Base-by-base conservation (phyloP, 2,329 filamentous ascomycete species). In the Cladophialophora bantiana region DNA sequence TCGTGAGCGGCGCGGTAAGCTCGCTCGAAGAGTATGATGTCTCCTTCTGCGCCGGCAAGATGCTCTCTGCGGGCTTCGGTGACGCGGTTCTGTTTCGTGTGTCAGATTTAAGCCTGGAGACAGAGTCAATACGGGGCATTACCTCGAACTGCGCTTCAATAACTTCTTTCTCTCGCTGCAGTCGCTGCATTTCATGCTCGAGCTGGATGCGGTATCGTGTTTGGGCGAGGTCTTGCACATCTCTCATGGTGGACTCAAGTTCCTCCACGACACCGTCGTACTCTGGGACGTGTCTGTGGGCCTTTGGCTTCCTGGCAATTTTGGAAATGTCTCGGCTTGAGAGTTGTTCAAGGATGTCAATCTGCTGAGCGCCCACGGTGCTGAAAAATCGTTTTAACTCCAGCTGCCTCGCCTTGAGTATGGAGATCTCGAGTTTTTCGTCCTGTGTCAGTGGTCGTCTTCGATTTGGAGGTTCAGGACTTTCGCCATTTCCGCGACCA, bases 301-400 rank as follows among this genome's bases (percentile, higher is more conserved):
- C 76, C 53, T 78, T 78, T 61, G 79, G 78, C 58, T 82, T 80
- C 35, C 76, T 77, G 32, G 77, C 73, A 48, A 82, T 71, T 53
- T 74, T 77, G 62, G 75, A 70, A 67, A 81, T 75, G 6, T 79
- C 77, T 32, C 79, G 77, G 13, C 73, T 75, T 4, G 79, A 79
- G 57, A 82, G 67, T 10, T 79, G 74, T 32, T 75, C 75, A 55
- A 83, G 72, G 12, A 80, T 77, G 35, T 80, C 69, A 58, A 76
- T 73, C 65, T 83, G 81, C 4, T 77, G 78, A 26, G 76, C 73
- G 32, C 78, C 80, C 12, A 83, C 75, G 58, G 75, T 77, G 65
- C 77, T 79, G 68, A 80, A 83, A 7, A 78, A 75, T 34, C 75
- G 75, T 52, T 79, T 78, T 42, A 83, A 66, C 66, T 82, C 79